Percentiles rank a stretch among this genome's conserved stretches.
Conservation (phyloP, 768 basidiomycete genomes). For the Scleroderma citrinum region DNA sequence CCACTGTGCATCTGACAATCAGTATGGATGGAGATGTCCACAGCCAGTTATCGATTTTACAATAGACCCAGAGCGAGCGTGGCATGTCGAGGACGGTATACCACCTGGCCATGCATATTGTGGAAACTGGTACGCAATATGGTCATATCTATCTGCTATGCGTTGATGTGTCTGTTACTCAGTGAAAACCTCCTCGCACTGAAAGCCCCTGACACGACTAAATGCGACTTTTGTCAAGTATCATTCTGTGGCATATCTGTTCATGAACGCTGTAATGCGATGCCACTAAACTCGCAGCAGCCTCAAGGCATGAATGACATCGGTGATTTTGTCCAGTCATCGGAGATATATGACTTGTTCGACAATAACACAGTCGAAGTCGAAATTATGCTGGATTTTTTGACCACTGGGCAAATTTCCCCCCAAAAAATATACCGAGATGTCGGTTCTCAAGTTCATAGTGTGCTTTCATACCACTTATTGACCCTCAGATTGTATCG, state of each 20-base stretch:
- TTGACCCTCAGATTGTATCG: constrained; percentile 47
- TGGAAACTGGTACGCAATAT: constrained; percentile 64
- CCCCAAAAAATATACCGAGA: constrained; percentile 75
- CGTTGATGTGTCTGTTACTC: neutral
- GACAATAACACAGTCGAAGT: constrained; percentile 74
- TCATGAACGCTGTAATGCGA: constrained; percentile 64
- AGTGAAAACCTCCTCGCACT: constrained; percentile 75
- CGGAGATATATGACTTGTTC: constrained; percentile 76
- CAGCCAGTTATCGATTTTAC: constrained; percentile 71
- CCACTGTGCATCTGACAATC: constrained; percentile 64
- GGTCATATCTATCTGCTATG: neutral
- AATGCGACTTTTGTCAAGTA: constrained; percentile 78
- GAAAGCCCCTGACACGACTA: constrained; percentile 69
- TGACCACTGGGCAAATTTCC: constrained; percentile 53
- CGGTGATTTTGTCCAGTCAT: constrained; percentile 70
- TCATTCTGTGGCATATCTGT: constrained; percentile 80
- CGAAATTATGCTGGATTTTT: constrained; percentile 79
- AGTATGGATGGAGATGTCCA: constrained; percentile 77
- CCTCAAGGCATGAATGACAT: constrained; percentile 65
- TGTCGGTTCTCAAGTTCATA: constrained; percentile 33
- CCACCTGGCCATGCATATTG: constrained; percentile 80
- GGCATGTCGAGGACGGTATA: constrained; percentile 69
- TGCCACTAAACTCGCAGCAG: constrained; percentile 50
- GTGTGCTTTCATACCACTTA: constrained; percentile 3
- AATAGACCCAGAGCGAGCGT: constrained; percentile 63